Evolutionary conservation across 2,329 filamentous ascomycete genomes (phyloP).

Genomic region (Aspergillus texensis): DNA sequence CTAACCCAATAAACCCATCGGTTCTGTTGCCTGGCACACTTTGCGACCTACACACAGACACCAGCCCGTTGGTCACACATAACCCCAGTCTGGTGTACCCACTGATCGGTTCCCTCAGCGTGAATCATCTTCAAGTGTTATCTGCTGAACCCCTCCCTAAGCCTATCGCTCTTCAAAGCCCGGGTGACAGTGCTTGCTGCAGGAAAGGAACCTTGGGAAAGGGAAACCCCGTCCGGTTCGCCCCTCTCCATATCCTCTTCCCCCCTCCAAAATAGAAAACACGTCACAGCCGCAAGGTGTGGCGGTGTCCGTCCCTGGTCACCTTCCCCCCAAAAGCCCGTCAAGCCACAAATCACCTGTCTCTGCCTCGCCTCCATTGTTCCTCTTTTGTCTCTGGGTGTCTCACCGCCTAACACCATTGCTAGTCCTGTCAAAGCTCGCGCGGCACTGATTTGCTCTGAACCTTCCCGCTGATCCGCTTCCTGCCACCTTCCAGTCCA

Average conservation of each 20-base stretch:
- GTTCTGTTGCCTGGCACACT: conserved; percentile 6
- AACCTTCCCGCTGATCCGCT: conserved; percentile 33
- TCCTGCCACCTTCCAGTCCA: conserved; percentile 33
- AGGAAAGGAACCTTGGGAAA: conserved; percentile 22
- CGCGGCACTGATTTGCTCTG: conserved; percentile 30
- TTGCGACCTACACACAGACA: conserved; percentile 14
- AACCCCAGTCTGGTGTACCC: conserved; percentile 23
- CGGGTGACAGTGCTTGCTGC: conserved; percentile 18
- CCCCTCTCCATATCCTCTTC: not conserved
- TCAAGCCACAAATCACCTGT: conserved; percentile 15
- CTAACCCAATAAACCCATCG: conserved; percentile 18
- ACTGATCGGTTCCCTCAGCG: conserved; percentile 27
- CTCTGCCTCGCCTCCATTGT: not conserved
- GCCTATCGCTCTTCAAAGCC: not conserved
- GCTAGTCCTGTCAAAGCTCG: conserved; percentile 27
- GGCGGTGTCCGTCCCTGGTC: conserved; percentile 16
- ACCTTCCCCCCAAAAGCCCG: not conserved
- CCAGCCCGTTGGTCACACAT: conserved; percentile 19
- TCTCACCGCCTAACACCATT: conserved; percentile 28
- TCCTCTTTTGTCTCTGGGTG: not conserved
- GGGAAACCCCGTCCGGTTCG: conserved; percentile 7
- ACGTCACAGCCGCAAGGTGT: conserved; percentile 12
- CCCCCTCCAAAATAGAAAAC: not conserved
- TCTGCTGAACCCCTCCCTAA: conserved; percentile 2
- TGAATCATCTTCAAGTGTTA: conserved; percentile 22